Base-by-base conservation (phyloP, 768 basidiomycete genomes). In the Wakefieldia striispora region DNA sequence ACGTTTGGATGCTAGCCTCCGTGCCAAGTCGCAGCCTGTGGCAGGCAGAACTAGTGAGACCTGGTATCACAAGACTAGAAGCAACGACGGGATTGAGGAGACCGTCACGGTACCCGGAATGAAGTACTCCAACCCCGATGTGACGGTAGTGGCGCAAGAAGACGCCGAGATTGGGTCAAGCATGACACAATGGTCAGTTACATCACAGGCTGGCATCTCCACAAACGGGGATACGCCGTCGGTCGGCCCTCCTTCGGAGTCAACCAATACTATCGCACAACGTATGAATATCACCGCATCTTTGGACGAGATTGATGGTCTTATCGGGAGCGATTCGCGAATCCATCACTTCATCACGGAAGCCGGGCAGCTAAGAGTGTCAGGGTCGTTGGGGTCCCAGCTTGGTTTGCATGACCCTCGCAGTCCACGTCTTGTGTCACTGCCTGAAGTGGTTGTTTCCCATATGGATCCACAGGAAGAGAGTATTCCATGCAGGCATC, bases 11-110 rank as follows among this genome's bases (percentile, higher is more conserved):
- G 55, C 44, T 13, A 51, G 54, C 16, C 57, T 64, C 6, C 57
- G 51, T 12, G 53, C 50, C 20, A 67, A 62, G 47, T 62, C 65
- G 2, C 60, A 62, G 31, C 45, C 57, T 3, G 54, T 53, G n/a
- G 33, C 33, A 33, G 60, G 59, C 38, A 63, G n/a, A n/a, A n/a
- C n/a, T n/a, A n/a, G 53, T 39, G 55, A 60, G 40, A 58, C 60
- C 9, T 62, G 67, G 65, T 66, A 66, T 36, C 67, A 60, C 40
- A 69, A 67, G 52, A 56, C 60, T 12, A 59, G 62, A 36, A 26
- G 4, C 38, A 67, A 50, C 24, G 39, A 40, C 40, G 49, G 47
- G 1, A 54, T 23, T 41, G 57, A 43, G 20, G 64, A 62, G 33
- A 66, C 68, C 7, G 5, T 33, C 14, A 33, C 33, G 6, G 59